These are phyloP conservation scores for Fusarium pseudonygamai DNA, from an alignment of 2,329 filamentous ascomycete species.

Conservation along the genomic window DNA sequence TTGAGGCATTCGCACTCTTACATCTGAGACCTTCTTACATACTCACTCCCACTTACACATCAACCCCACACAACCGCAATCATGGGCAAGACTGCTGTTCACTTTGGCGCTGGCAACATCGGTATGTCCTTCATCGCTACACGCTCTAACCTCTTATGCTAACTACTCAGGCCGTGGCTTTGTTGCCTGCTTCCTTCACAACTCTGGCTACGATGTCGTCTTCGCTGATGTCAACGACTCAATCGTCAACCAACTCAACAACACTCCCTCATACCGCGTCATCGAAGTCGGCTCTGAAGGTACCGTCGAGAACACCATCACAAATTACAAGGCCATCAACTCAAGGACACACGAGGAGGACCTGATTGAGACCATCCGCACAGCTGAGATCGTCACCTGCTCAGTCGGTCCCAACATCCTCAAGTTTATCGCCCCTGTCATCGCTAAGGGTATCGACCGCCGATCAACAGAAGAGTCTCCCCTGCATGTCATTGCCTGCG, in stretches of 20 bases:
- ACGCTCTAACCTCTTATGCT: conserved; percentile 1
- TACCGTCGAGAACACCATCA: conserved; percentile 82
- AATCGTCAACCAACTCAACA: conserved; percentile 83
- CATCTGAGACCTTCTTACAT: neutral
- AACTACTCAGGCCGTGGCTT: conserved; percentile 71
- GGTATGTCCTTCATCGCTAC: conserved; percentile 56
- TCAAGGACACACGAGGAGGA: conserved; percentile 85
- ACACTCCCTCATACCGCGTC: conserved; percentile 82
- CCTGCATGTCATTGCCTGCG: conserved; percentile 93
- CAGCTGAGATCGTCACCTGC: conserved; percentile 92
- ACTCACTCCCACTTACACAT: conserved; percentile 14
- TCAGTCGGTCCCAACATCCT: conserved; percentile 96
- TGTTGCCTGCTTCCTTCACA: conserved; percentile 90
- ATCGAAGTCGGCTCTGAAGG: conserved; percentile 91
- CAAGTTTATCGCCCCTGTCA: conserved; percentile 94
- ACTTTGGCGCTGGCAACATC: conserved; percentile 89
- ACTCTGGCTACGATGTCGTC: conserved; percentile 94
- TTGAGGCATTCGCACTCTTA: neutral
- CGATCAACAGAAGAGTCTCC: conserved; percentile 73
- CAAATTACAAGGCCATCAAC: conserved; percentile 97
- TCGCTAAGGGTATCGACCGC: conserved; percentile 90
- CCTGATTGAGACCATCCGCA: conserved; percentile 84
- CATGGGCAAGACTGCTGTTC: conserved; percentile 74
- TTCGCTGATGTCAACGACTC: conserved; percentile 93
- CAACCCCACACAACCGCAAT: conserved; percentile 34